Evolutionary conservation across 2,329 filamentous ascomycete genomes (phyloP).

Genomic region (Trichoderma koningiopsis): DNA sequence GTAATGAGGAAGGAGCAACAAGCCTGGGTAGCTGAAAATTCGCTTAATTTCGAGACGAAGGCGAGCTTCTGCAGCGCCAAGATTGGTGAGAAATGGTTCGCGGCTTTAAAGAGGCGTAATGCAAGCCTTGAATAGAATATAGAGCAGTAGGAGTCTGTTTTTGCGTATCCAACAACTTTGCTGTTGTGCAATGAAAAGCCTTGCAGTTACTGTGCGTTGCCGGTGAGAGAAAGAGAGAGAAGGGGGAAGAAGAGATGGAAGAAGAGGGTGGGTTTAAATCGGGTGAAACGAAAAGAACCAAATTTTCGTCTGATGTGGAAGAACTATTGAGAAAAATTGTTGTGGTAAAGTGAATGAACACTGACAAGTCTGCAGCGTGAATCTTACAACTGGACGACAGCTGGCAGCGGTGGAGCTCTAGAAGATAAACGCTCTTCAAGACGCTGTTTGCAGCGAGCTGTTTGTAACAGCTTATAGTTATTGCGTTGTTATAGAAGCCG

Average conservation of each 20-base stretch:
- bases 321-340: neutral
- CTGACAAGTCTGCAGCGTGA: neutral
- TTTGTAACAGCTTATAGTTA: neutral
- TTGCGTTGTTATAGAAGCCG: neutral
- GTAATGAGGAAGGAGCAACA: neutral
- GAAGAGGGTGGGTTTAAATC: neutral
- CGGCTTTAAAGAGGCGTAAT: neutral
- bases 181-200: neutral
- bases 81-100: neutral
- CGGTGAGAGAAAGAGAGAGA: neutral
- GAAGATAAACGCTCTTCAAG: neutral
- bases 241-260: neutral
- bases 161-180: constrained; percentile 6
- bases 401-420: neutral
- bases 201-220: neutral
- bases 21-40: neutral
- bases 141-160: neutral
- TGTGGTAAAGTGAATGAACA: constrained; percentile 4
- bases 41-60: neutral
- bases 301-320: constrained; percentile 3
- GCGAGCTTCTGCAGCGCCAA: neutral
- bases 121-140: neutral
- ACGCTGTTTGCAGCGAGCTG: neutral
- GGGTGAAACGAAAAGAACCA: neutral
- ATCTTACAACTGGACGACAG: constrained; percentile 9